Conservation (phyloP, 768 basidiomycete species). For the Boletus edulis region DNA sequence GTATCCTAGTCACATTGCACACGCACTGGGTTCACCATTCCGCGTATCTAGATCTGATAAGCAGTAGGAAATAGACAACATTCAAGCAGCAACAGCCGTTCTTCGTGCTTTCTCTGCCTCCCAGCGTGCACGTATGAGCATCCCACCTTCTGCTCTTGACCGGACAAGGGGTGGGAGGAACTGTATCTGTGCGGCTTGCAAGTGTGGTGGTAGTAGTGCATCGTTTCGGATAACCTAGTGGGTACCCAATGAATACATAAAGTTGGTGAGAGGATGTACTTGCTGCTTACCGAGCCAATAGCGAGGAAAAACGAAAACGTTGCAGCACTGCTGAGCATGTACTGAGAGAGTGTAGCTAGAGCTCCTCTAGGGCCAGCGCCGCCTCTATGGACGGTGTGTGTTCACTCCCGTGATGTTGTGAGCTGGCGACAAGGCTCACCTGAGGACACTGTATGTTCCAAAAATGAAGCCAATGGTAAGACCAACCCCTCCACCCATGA, state of each 20-base stretch:
- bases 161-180: conserved; percentile 54
- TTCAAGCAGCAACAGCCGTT: conserved; percentile 13
- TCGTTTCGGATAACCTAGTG: conserved; percentile 88
- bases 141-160: conserved; percentile 65
- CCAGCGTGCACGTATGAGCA: conserved; percentile 75
- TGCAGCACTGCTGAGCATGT: conserved; percentile 97
- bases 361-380: conserved; percentile 91
- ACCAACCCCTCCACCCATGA: conserved; percentile 93
- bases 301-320: conserved; percentile 98
- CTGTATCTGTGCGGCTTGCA: conserved; percentile 64
- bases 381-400: conserved; percentile 44
- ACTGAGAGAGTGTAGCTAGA: conserved; percentile 90
- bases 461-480: conserved; percentile 98
- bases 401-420: conserved; percentile 4
- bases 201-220: conserved; percentile 50
- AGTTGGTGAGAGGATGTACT: neutral
- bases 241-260: conserved; percentile 3
- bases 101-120: conserved; percentile 51
- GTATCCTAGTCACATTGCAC: conserved; percentile 17
- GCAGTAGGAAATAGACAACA: neutral
- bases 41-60: conserved; percentile 14
- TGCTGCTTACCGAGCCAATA: conserved; percentile 74
- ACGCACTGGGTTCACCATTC: conserved; percentile 5
- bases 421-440: conserved; percentile 47
- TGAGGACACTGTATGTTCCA: conserved; percentile 86